Base-by-base conservation (phyloP, 345 rosid species). In the Citrus medica region DNA sequence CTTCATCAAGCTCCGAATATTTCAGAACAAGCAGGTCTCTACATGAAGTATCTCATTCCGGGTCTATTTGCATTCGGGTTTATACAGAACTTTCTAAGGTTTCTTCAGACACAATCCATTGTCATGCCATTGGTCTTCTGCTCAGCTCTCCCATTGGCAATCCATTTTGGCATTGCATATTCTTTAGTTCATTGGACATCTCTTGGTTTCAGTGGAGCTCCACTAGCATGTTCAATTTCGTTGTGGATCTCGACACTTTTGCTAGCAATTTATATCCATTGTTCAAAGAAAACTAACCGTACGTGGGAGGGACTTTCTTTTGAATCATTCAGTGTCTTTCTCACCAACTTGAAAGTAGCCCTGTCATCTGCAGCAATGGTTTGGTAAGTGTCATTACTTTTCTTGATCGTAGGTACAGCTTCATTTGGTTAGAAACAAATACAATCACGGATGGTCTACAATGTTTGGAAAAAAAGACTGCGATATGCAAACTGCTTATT, bases 341-440 rank as follows among this genome's bases (percentile, higher is more conserved):
- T 75, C 1, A 1, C 69, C 4, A 83, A 80, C 88, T 74, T 90
- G 76, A 89, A 79, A 72, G 69, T 91, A 32, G 92, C 93, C 58
- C 65, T 92, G 80, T 88, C 90, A 58, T 92, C 96, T 9, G 93
- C 96, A 16, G 92, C 91, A 76, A 91, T 94, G 97, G 86, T 87
- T 14, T 92, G 96, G 94, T 92, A 87, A 82, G 92, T 70, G 51
- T 37, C 24, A 46, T 12, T 46, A 46, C 51, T 46, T 10, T 12
- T 46, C 51, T 46, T 13, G 17, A 46, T 46, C 51, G 17, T 46
- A 46, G 4, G 17, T 46, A 0, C 51, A 13, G 16, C 51, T 46
- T 46, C 51, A 46, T 46, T 46, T 9, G 51, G 17, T 46, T 46
- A 46, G 14, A 46, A 46, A 3, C 17, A 46, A 46, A 46, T 46